A percentile compares a stretch with the other conserved stretches of the same genome.
Conservation (phyloP, 371 early-diverging fungal genomes). For the Mucor piriformis region DNA sequence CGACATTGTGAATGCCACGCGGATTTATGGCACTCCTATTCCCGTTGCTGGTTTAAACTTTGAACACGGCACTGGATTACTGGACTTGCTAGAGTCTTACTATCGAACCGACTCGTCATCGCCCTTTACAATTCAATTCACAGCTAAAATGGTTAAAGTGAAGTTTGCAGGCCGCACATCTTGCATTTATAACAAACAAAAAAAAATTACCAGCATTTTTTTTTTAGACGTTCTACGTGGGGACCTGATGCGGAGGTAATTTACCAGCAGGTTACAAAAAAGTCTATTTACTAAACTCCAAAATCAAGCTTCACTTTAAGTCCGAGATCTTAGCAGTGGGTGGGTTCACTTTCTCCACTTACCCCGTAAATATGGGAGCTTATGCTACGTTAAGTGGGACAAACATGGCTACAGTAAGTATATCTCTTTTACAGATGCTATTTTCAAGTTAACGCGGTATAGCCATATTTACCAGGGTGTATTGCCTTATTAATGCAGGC, state of each 20-base stretch:
- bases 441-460: conserved; percentile 34
- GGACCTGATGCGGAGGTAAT: conserved; percentile 23
- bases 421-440: background rate
- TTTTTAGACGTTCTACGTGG: conserved; percentile 19
- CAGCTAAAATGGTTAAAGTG: background rate
- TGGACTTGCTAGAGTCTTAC: background rate
- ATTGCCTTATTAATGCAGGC: conserved; percentile 57
- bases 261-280: no score
- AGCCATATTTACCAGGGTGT: conserved; percentile 62
- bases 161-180: conserved; percentile 3
- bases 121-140: background rate
- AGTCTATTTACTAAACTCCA: no score
- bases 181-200: background rate
- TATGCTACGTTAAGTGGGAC: conserved; percentile 20
- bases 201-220: background rate
- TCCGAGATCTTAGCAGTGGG: conserved; percentile 24
- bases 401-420: conserved; percentile 23
- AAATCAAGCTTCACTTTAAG: conserved; percentile 24
- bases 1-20: background rate
- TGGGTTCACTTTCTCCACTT: conserved; percentile 20
- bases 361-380: conserved; percentile 11
- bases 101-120: background rate
- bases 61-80: background rate
- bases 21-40: background rate
- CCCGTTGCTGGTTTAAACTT: background rate